A percentile compares a stretch with the other conserved stretches of the same genome.
These are phyloP conservation scores for Neonectria punicea DNA, from an alignment of 2,329 filamentous ascomycete species.

Conservation along the genomic window DNA sequence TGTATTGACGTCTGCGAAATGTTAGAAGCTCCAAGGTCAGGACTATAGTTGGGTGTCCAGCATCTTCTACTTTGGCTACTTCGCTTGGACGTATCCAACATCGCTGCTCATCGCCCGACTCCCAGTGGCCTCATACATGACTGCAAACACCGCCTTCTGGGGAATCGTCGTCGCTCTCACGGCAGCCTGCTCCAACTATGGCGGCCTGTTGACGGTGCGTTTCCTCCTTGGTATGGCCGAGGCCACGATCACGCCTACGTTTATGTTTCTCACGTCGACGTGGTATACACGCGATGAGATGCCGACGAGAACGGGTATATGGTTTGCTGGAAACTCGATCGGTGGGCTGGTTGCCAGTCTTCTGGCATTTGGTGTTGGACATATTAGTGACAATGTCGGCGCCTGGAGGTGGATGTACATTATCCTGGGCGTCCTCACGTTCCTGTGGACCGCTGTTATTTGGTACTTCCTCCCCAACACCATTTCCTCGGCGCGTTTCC, in stretches of 20 bases:
- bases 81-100: constrained; percentile 61
- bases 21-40: constrained; percentile 44
- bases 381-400: constrained; percentile 57
- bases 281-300: constrained; percentile 69
- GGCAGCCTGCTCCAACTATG: constrained; percentile 59
- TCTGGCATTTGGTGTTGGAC: constrained; percentile 66
- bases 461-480: constrained; percentile 61
- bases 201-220: constrained; percentile 59
- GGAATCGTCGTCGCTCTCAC: constrained; percentile 58
- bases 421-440: constrained; percentile 61
- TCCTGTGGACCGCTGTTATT: constrained; percentile 61
- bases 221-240: constrained; percentile 66
- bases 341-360: constrained; percentile 60
- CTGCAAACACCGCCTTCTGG: constrained; percentile 61
- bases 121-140: constrained; percentile 59
- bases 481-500: constrained; percentile 66
- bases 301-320: constrained; percentile 63
- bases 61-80: constrained; percentile 56
- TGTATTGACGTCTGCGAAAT: constrained; percentile 3
- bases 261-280: constrained; percentile 66
- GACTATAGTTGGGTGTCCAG: constrained; percentile 74
- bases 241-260: constrained; percentile 63
- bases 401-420: constrained; percentile 70
- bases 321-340: constrained; percentile 65
- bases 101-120: constrained; percentile 60